Evolutionary conservation across 108 stramenopile genomes (phyloP), one percentile per base, ranked within the genome.

Genomic region (Skeletonema potamos): DNA sequence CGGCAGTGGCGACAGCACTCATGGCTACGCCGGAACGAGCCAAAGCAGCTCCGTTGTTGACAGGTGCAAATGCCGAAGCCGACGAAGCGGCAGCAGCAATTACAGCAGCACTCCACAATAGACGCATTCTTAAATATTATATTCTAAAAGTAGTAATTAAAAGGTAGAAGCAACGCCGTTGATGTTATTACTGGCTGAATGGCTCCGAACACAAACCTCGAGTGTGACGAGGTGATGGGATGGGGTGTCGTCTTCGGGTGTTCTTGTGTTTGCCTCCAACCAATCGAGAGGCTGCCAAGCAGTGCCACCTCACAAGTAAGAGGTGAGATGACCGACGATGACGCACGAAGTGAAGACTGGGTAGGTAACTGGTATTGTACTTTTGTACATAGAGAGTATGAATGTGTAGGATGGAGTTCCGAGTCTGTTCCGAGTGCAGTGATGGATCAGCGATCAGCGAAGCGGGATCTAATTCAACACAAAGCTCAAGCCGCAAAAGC

Each of bases 1-100:
- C 85, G 33, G 86, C 82, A 17, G 70, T 76, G 46, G 77, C 84
- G 6, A 85, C 51, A 22, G 84, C 80, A 29, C 29, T 33, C 24
- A 72, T 34, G 48, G 70, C 70, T 18, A 70, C 60, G 15, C 57
- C 54, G 2, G 74, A 54, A 27, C 63, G 66, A 12, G 54, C 12
- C n/a, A 58, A 36, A 30, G 66, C 66, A 13, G 70, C 58, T 54
- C 58, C 61, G 26, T 24, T 27, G 36, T 30, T 43, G 15, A 28
- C 51, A 7, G 76, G 69, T 32, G 69, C 43, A 13, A 69, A 64
- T 17, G 76, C 69, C 46, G 76, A 51, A 28, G 69, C 64, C 18
- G 75, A 68, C 54, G 63, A 36, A 5, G 63, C 62, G 20, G 62
- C 74, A 39, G 64, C 68, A 24, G 55, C 63, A 43, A 77, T 22